phyloP scores from a whole-genome alignment of 495 filamentous ascomycete species.

The Aspergillus nidulans region DNA sequence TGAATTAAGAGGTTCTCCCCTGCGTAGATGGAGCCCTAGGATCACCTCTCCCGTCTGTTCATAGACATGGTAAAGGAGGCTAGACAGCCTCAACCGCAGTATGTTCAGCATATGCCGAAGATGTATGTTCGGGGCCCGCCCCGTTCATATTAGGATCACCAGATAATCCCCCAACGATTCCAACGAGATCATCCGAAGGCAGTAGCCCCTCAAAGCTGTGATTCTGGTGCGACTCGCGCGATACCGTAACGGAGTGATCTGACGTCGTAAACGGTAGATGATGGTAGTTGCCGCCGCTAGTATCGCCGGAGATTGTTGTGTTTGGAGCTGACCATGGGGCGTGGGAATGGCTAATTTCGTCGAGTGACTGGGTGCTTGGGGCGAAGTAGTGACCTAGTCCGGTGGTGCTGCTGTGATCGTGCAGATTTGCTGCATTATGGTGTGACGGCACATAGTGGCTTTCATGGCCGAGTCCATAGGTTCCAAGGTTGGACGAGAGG shows the following conservation, averaged over 20 bases:
- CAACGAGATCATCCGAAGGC: conserved; percentile 39
- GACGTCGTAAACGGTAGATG: conserved; percentile 32
- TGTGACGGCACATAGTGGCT: conserved; percentile 36
- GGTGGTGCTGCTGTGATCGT: conserved; percentile 35
- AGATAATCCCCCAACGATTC: conserved; percentile 39
- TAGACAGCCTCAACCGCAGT: conserved; percentile 33
- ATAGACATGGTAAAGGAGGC: neutral
- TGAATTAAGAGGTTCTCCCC: neutral
- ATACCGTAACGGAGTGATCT: conserved; percentile 30
- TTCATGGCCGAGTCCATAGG: conserved; percentile 33
- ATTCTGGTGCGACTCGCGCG: conserved; percentile 35
- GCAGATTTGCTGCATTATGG: conserved; percentile 27
- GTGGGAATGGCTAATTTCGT: conserved; percentile 35
- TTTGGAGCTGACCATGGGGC: conserved; percentile 34
- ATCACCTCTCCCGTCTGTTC: too few species aligned
- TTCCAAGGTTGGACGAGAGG: conserved; percentile 29
- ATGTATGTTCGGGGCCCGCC: conserved; percentile 35
- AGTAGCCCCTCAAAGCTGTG: conserved; percentile 35
- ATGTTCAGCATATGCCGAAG: conserved; percentile 28
- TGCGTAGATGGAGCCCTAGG: too few species aligned
- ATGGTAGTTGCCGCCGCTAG: conserved; percentile 30
- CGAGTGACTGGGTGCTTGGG: conserved; percentile 30
- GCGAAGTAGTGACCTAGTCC: conserved; percentile 34
- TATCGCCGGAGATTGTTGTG: conserved; percentile 30
- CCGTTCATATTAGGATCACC: conserved; percentile 36